Conservation (phyloP, 306 rosid genomes). For the Vigna unguiculata region DNA sequence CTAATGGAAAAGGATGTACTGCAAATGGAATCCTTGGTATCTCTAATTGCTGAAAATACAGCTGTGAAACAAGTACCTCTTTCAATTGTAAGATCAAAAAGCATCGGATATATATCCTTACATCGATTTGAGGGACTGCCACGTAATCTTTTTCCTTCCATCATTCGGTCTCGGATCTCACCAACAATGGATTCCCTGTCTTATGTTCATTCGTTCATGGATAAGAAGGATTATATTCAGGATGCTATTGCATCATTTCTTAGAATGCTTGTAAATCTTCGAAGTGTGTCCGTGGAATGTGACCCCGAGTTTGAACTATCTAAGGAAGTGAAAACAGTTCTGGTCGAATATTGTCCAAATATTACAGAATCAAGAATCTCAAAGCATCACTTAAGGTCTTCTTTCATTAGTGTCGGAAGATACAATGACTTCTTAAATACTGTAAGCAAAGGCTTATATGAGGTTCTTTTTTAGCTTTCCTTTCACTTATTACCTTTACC, state of each 20-base stretch:
- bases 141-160: too few relatives aligned
- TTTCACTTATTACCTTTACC: too few relatives aligned
- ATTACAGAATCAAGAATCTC: not conserved
- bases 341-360: not conserved
- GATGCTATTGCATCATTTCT: not conserved
- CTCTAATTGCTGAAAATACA: too few relatives aligned
- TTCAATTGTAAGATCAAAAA: too few relatives aligned
- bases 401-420: conserved; percentile 28
- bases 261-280: not conserved
- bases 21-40: not conserved
- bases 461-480: not conserved
- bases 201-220: not conserved
- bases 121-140: too few relatives aligned
- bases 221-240: not conserved
- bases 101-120: too few relatives aligned
- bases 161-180: too few relatives aligned
- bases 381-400: not conserved
- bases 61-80: too few relatives aligned
- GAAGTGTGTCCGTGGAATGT: not conserved
- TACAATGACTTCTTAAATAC: not conserved
- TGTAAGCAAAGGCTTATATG: not conserved
- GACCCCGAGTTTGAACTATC: not conserved
- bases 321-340: not conserved
- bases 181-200: not conserved
- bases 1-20: not conserved